A percentile compares a stretch with the other conserved stretches of the same genome.
Conservation (phyloP, 345 rosid species). For the Moricandia moricandioides region DNA sequence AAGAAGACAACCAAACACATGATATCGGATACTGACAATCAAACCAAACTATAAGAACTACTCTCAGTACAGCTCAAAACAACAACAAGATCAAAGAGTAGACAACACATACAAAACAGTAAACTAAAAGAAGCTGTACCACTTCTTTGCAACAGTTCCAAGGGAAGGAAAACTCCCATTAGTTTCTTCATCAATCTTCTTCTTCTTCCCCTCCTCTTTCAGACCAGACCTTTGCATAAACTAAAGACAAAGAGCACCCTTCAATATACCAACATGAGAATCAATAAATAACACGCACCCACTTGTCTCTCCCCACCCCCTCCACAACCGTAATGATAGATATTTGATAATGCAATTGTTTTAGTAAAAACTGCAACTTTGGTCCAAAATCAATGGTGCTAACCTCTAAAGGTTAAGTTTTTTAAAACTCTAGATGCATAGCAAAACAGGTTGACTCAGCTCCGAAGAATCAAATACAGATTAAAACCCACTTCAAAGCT, state of each 20-base stretch:
- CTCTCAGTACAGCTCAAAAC: not conserved
- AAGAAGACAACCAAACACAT: not conserved
- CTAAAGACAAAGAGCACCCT: slow-evolving; percentile 34
- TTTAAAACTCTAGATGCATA: not conserved
- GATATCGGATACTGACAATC: not conserved
- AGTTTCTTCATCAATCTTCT: slow-evolving; percentile 57
- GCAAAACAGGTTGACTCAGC: not conserved
- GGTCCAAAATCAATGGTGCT: not conserved
- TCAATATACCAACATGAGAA: not conserved
- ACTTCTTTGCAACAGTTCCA: slow-evolving; percentile 47
- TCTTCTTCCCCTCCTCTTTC: slow-evolving; percentile 55
- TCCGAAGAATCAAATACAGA: too few species aligned
- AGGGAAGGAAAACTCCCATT: slow-evolving; percentile 45
- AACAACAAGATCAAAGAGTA: not conserved
- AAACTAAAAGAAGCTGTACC: slow-evolving; percentile 38
- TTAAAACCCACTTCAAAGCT: not conserved
- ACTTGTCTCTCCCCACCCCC: too few species aligned
- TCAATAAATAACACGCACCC: too few species aligned
- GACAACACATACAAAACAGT: not conserved
- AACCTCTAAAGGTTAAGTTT: not conserved
- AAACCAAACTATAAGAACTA: not conserved
- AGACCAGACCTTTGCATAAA: slow-evolving; percentile 83
- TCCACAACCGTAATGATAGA: too few species aligned
- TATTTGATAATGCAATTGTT: not conserved
- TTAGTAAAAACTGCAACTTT: not conserved